Percentiles rank a stretch among this genome's conserved stretches.
Conservation (phyloP, 495 filamentous ascomycete genomes). For the Gamarada debralockiae region DNA sequence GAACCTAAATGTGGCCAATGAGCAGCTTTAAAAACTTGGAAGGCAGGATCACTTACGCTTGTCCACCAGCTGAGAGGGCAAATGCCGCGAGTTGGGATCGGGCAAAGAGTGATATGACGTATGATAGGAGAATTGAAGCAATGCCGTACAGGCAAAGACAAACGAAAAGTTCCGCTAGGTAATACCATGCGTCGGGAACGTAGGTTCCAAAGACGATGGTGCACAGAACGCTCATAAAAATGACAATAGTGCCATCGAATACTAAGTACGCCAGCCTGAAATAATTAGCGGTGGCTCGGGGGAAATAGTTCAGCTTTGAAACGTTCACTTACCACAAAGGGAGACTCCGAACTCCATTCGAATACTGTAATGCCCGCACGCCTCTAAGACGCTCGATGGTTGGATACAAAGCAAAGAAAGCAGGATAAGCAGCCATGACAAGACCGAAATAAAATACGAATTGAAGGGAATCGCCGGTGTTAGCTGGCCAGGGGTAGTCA, state of each 20-base stretch:
- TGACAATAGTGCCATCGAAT: constrained; percentile 70
- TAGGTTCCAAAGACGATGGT: constrained; percentile 60
- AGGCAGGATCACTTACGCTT: too few relatives aligned
- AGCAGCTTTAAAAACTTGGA: too few relatives aligned
- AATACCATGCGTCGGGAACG: constrained; percentile 57
- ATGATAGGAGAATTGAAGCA: constrained; percentile 61
- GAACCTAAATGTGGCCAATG: too few relatives aligned
- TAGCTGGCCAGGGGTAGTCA: too few relatives aligned
- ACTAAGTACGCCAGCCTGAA: too few relatives aligned
- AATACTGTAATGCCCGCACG: constrained; percentile 78
- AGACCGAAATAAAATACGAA: constrained; percentile 81
- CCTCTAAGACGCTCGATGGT: constrained; percentile 70
- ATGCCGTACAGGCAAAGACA: constrained; percentile 72
- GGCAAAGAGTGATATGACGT: constrained; percentile 66
- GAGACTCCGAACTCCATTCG: constrained; percentile 67
- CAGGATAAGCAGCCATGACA: constrained; percentile 68
- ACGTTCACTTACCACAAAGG: constrained; percentile 61
- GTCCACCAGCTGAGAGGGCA: constrained; percentile 66
- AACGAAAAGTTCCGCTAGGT: constrained; percentile 67
- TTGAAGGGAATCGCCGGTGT: too few relatives aligned
- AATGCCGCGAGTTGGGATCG: constrained; percentile 67
- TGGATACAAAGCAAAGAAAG: constrained; percentile 81
- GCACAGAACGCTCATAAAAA: constrained; percentile 51
- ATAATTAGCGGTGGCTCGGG: too few relatives aligned
- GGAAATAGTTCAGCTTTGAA: too few relatives aligned